Conservation (phyloP, 2,329 filamentous ascomycete species). For the Colletotrichum tabaci region DNA sequence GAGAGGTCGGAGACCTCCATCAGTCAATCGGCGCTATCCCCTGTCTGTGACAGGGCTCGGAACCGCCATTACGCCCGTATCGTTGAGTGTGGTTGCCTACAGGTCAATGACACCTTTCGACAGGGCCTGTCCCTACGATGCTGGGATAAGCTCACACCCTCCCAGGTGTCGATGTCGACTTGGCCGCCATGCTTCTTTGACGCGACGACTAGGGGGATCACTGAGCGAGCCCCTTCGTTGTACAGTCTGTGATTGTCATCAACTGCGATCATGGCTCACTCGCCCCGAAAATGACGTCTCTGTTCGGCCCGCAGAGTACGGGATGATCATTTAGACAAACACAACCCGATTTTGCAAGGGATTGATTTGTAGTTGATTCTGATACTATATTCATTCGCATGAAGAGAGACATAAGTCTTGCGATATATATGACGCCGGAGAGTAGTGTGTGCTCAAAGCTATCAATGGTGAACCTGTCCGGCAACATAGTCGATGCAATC, state of each 20-base stretch:
- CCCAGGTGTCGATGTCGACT: not conserved
- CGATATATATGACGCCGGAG: constrained; percentile 14
- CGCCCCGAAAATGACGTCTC: not conserved
- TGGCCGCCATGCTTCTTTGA: not conserved
- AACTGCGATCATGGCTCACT: not conserved
- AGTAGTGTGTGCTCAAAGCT: not conserved
- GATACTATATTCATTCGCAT: not conserved
- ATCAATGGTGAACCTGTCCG: not conserved
- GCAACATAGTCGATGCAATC: not conserved
- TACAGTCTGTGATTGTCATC: not conserved
- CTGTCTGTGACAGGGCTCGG: constrained; percentile 36
- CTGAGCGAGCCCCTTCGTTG: not conserved
- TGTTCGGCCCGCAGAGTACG: not conserved
- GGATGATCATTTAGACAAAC: not conserved
- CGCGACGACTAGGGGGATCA: not conserved
- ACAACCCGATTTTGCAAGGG: too few species aligned
- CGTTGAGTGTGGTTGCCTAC: constrained; percentile 35
- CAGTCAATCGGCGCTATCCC: constrained; percentile 28
- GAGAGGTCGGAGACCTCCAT: constrained; percentile 33
- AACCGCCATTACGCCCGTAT: constrained; percentile 39
- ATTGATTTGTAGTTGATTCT: not conserved
- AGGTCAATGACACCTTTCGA: constrained; percentile 27
- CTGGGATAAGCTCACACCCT: constrained; percentile 21
- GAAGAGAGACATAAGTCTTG: constrained; percentile 4
- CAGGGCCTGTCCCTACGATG: constrained; percentile 24